Base-by-base conservation (phyloP, 2,329 filamentous ascomycete species). In the Fusarium equiseti region DNA sequence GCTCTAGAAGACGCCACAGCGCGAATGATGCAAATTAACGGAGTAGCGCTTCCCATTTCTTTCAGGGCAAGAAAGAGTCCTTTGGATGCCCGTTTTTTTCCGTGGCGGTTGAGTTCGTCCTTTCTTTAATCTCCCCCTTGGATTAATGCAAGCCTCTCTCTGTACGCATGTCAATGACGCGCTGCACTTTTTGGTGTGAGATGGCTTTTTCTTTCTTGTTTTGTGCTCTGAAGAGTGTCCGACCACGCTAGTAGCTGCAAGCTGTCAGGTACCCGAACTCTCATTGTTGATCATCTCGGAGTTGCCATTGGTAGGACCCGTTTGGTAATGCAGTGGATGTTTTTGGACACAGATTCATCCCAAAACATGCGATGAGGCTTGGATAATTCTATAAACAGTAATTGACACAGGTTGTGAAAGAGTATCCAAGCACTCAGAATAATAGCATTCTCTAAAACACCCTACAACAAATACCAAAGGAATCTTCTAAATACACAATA, bases 201-300 rank as follows among this genome's bases (percentile, higher is more conserved):
- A 7, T 38, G 15, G 24, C 26, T 32, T n/a, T 31, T n/a, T 11
- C 35, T 18, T 32, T 38, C 43, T 27, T n/a, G 44, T 63, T 54
- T 56, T 56, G 27, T 32, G 42, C 27, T 49, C 24, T 24, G 27
- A 27, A 57, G 29, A 69, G 26, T 38, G 26, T 12, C 15, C 29
- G 26, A 13, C 15, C 29, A 56, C 63, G 58, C 68, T 69, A 61
- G 52, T 15, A 50, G 24, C 46, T 69, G 66, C 65, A 69, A 40
- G 54, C 66, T 65, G 42, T 66, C 66, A 70, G 68, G 68, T 71
- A 70, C 68, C 58, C 63, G 67, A 68, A 53, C 13, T 32, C 24
- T 18, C 22, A 29, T 9, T 48, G 51, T 22, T 59, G 55, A 53
- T 46, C 20, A 53, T 46, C 20, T 40, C 26, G 40, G 29, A 43